A percentile compares a stretch with the other conserved stretches of the same genome.
phyloP scores from a whole-genome alignment of 2,329 filamentous ascomycete genomes.

The Fusarium nelsonii region DNA sequence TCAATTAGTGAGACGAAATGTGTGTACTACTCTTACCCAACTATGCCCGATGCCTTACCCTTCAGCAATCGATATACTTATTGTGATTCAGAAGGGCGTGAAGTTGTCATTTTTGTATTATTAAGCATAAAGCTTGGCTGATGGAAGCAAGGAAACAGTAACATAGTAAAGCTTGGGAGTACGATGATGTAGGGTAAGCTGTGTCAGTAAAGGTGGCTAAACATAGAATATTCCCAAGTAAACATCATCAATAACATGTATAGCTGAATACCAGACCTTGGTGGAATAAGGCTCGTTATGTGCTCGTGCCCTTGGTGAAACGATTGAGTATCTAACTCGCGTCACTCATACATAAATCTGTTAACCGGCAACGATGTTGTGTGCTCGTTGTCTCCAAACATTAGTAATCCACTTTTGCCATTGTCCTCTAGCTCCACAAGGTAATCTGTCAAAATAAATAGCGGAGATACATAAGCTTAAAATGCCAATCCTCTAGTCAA shows the following conservation, averaged over 20 bases:
- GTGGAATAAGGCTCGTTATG: too few relatives aligned
- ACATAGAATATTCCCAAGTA: too few relatives aligned
- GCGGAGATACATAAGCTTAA: not conserved
- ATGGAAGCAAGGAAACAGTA: not conserved
- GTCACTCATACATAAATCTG: too few relatives aligned
- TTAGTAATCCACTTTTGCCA: not conserved
- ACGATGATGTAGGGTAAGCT: not conserved
- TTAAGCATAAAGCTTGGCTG: conserved; percentile 2
- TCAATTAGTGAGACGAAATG: not conserved
- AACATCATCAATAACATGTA: not conserved
- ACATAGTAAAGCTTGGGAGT: not conserved
- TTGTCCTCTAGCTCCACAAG: not conserved
- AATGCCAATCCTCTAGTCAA: not conserved
- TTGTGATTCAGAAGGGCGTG: conserved; percentile 2
- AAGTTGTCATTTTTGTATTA: conserved; percentile 13
- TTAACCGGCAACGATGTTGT: too few relatives aligned
- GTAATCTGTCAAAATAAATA: too few relatives aligned
- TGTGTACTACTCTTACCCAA: not conserved
- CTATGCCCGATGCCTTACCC: too few relatives aligned
- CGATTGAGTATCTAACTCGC: too few relatives aligned
- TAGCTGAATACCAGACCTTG: not conserved
- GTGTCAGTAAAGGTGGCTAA: too few relatives aligned
- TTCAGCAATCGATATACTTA: too few relatives aligned
- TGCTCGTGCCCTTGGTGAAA: too few relatives aligned
- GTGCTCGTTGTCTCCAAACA: not conserved